These are phyloP conservation scores for Escovopsis sp. DNA, from an alignment of 2,329 filamentous ascomycete species.

Conservation along the genomic window DNA sequence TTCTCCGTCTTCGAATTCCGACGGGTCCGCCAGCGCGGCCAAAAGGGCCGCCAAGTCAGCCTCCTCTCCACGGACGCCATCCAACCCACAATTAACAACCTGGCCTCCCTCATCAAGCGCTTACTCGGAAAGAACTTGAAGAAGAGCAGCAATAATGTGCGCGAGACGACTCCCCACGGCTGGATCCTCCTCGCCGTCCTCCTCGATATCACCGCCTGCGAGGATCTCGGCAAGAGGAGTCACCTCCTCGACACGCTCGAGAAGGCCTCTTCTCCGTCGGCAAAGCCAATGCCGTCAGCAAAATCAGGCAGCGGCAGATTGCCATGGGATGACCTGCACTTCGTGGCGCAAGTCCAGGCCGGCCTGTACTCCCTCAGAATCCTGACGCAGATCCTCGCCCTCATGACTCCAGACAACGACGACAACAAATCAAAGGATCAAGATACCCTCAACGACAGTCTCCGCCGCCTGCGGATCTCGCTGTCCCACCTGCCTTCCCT, in stretches of 20 bases:
- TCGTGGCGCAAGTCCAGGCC: slow-evolving; percentile 44
- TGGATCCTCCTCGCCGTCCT: slow-evolving; percentile 15
- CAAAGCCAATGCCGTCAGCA: too few species aligned
- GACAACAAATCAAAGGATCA: slow-evolving; percentile 1
- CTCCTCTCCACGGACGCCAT: slow-evolving; percentile 6
- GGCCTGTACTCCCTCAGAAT: slow-evolving; percentile 45
- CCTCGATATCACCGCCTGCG: slow-evolving; percentile 16
- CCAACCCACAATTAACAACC: slow-evolving; percentile 5
- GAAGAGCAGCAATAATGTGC: not conserved
- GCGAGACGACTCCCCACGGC: slow-evolving; percentile 1
- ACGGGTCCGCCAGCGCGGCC: slow-evolving; percentile 15
- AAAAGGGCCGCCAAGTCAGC: slow-evolving; percentile 14
- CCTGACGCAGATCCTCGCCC: slow-evolving; percentile 22
- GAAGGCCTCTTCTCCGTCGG: not conserved
- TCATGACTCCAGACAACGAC: too few species aligned
- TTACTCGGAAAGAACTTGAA: too few species aligned
- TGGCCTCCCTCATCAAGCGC: slow-evolving; percentile 9
- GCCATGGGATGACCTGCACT: slow-evolving; percentile 44
- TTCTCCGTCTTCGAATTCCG: slow-evolving; percentile 20
- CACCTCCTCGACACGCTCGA: slow-evolving; percentile 12
- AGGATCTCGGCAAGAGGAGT: slow-evolving; percentile 13
- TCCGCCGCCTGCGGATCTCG: slow-evolving; percentile 7
- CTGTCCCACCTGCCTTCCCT: slow-evolving; percentile 14
- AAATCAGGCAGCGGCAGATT: slow-evolving; percentile 4
- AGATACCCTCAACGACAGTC: not conserved